Percentiles rank a stretch among this genome's conserved stretches.
phyloP scores from a whole-genome alignment of 345 rosid species.

The Schrenkiella parvula region DNA sequence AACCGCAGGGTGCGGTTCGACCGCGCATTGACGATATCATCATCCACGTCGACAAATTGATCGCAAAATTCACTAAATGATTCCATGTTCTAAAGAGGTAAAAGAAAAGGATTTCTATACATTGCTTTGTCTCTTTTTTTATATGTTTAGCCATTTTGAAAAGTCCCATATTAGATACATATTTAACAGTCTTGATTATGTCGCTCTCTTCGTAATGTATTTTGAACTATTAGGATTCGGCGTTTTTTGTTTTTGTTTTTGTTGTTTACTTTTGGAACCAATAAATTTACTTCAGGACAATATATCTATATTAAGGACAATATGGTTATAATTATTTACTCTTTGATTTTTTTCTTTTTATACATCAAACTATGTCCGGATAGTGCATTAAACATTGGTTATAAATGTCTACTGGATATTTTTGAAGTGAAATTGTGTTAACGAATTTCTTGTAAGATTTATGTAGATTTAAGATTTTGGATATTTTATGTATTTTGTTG shows the following conservation, averaged over 20 bases:
- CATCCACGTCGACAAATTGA: slow-evolving; percentile 91
- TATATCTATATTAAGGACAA: background rate
- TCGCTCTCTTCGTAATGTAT: slow-evolving; percentile 15
- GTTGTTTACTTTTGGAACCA: background rate
- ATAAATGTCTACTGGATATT: background rate
- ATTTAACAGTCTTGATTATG: background rate
- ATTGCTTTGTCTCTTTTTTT: background rate
- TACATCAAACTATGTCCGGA: background rate
- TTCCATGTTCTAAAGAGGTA: background rate
- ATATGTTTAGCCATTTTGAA: slow-evolving; percentile 13
- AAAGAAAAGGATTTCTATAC: slow-evolving; percentile 14
- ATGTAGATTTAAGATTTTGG: too few species aligned
- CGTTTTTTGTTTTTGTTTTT: background rate
- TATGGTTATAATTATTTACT: background rate
- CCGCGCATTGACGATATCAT: slow-evolving; percentile 82
- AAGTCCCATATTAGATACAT: slow-evolving; percentile 9
- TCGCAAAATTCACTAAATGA: slow-evolving; percentile 64
- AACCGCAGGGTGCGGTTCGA: slow-evolving; percentile 82
- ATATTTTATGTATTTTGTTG: too few species aligned
- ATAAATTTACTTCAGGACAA: slow-evolving; percentile 12
- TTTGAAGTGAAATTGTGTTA: too few species aligned
- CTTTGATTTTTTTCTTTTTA: background rate
- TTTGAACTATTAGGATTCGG: slow-evolving; percentile 14
- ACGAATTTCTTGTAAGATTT: background rate
- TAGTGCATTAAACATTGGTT: background rate